phyloP scores from a whole-genome alignment of 495 filamentous ascomycete genomes.

The Lichenothelia convexa region DNA sequence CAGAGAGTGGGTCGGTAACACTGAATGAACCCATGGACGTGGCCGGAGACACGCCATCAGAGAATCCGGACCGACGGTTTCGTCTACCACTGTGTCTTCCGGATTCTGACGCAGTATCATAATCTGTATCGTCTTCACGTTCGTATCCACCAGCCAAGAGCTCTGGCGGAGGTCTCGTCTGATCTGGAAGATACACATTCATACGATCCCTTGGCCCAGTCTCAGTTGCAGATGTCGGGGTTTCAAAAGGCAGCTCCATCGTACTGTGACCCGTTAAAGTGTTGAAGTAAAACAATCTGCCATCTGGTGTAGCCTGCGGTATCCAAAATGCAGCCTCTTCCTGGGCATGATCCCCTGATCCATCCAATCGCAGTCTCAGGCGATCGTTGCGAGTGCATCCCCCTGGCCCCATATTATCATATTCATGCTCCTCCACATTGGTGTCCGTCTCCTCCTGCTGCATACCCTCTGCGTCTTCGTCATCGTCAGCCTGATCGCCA shows the following conservation, averaged over 20 bases:
- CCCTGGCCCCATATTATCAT: constrained; percentile 37
- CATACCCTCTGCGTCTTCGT: constrained; percentile 27
- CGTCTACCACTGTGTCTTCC: no score
- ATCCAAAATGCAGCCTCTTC: constrained; percentile 96
- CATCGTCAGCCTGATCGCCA: constrained; percentile 18
- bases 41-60: constrained; percentile 68
- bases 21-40: constrained; percentile 82
- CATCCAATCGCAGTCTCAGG: constrained; percentile 48
- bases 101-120: constrained; percentile 81
- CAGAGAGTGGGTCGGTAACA: constrained; percentile 30
- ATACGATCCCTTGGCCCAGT: constrained; percentile 72
- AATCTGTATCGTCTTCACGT: constrained; percentile 36
- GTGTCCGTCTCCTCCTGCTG: constrained; percentile 44
- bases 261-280: constrained; percentile 84
- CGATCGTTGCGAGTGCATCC: constrained; percentile 33
- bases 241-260: constrained; percentile 84
- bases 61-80: constrained; percentile 42
- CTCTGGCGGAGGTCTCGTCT: constrained; percentile 82
- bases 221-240: constrained; percentile 63
- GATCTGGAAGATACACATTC: constrained; percentile 73
- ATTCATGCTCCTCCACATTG: constrained; percentile 46
- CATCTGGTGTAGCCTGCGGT: constrained; percentile 87
- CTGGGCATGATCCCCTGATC: constrained; percentile 43
- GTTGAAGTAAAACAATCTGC: constrained; percentile 93
- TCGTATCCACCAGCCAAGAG: constrained; percentile 73